Evolutionary conservation across 495 filamentous ascomycete genomes (phyloP), one percentile per base, ranked within the genome.

Genomic region (Apodospora peruviana): DNA sequence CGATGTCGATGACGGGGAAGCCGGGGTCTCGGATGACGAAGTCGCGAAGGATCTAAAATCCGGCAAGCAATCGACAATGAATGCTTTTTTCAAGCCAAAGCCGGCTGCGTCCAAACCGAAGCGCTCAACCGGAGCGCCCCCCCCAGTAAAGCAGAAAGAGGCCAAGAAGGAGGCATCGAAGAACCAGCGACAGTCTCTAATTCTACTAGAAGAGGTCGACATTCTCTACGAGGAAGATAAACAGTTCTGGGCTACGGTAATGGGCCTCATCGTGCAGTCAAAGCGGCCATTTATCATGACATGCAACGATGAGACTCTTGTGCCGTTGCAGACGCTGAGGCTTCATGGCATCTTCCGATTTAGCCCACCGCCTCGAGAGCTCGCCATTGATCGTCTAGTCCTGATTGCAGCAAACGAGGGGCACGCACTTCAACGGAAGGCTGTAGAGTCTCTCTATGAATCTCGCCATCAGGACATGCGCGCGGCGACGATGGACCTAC

Each of bases 201-300:
- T 99, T 49, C 76, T 99, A 3, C 71, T 99, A 0, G 94, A 99
- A 66, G 94, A 99, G 68, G 91, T 86, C 0, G 94, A 99, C 58
- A 67, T 97, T 17, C 76, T 97, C 5, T 99, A 89, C 61, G 90
- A 94, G 46, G 89, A 96, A 61, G 94, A 99, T 63, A 89, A 86
- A 60, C 83, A 90, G 49, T 99, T 99, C 61, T 99, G 94, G 94
- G 64, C 75, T 0, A 90, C 89, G 0, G 79, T 95, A 1, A 66
- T 88, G 17, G 77, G 77, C 12, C 76, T 99, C 23, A 87, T 94
- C 46, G 68, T 71, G 12, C 84, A 90, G 52, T 95, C 94, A 0
- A 93, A 87, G 58, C 79, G 94, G 34, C 94, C 94, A 2, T 86
- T 99, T 35, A 74, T 99, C 56, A 84, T 99, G 67, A 97, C 94